Conservation (phyloP, 148 eudicot genomes). For the Vaccinium darrowii region DNA sequence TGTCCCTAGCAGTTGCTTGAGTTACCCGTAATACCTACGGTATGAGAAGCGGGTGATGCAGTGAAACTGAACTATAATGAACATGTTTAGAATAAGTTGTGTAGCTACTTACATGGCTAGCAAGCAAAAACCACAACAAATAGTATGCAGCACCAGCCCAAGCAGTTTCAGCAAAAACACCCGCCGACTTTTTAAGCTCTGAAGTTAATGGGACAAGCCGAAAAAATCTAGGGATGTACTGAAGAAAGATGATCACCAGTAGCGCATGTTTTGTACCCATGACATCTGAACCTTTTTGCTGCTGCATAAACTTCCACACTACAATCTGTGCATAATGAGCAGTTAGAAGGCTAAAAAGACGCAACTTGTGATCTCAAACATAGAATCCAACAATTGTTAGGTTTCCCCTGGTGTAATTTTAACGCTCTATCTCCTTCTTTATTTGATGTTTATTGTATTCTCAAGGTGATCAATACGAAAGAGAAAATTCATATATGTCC, state of each 20-base stretch:
- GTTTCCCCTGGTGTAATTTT: neutral
- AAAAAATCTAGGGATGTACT: conserved; percentile 59
- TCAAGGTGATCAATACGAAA: neutral
- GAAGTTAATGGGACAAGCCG: conserved; percentile 57
- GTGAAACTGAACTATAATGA: neutral
- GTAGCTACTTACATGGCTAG: conserved; percentile 61
- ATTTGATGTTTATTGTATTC: neutral
- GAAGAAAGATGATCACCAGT: conserved; percentile 42
- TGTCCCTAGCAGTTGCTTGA: neutral
- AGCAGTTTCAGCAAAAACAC: conserved; percentile 70
- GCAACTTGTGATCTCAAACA: neutral
- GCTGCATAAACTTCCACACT: conserved; percentile 54
- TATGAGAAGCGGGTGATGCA: neutral
- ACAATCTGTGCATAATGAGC: conserved; percentile 41
- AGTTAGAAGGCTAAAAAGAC: neutral
- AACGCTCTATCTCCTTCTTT: neutral
- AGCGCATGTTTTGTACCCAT: conserved; percentile 51
- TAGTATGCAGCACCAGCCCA: conserved; percentile 87
- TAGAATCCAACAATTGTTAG: neutral
- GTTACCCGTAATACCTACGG: neutral
- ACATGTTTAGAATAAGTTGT: neutral
- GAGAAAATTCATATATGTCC: neutral
- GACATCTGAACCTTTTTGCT: conserved; percentile 38
- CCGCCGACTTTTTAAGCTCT: conserved; percentile 60
- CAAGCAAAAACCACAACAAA: conserved; percentile 62